These are phyloP conservation scores for Breviolum minutum DNA, from an alignment of 73 alveolate species.

Conservation along the genomic window DNA sequence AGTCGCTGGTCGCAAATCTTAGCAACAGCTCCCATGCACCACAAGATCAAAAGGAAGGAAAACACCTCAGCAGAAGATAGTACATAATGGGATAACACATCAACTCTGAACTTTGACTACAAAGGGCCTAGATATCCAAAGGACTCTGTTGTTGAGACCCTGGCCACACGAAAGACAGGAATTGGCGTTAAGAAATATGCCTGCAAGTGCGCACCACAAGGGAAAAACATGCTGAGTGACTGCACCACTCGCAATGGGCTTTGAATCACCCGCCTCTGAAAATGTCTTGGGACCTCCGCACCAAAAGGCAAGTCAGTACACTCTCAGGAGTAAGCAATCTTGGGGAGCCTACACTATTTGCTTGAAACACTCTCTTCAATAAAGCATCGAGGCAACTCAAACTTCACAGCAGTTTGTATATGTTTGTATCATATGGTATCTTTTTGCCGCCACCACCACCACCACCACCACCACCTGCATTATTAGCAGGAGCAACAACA, in stretches of 20 bases:
- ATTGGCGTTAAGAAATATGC: constrained; percentile 86
- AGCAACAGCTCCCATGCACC: constrained; percentile 95
- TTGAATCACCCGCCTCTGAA: constrained; percentile 37
- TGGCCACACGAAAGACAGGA: constrained; percentile 74
- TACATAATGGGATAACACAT: not conserved
- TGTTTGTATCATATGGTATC: too few relatives aligned
- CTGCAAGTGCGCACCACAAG: not conserved
- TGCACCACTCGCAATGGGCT: not conserved
- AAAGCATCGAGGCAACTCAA: too few relatives aligned
- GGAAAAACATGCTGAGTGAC: not conserved
- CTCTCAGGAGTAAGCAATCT: too few relatives aligned
- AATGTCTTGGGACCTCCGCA: constrained; percentile 76
- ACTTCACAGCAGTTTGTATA: too few relatives aligned
- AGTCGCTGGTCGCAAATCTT: constrained; percentile 69
- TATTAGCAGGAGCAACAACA: too few relatives aligned
- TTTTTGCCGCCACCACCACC: too few relatives aligned
- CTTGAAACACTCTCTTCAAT: too few relatives aligned
- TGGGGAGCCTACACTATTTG: too few relatives aligned
- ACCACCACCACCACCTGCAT: too few relatives aligned
- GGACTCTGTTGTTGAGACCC: not conserved
- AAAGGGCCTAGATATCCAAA: not conserved
- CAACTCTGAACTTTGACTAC: not conserved
- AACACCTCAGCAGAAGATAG: constrained; percentile 7
- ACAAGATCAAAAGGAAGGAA: constrained; percentile 71
- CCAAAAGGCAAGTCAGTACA: too few relatives aligned